A percentile compares a stretch with the other conserved stretches of the same genome.
Evolutionary conservation across 192 early-diverging fungal species (phyloP).

Genomic region (Coemansia sp.): DNA sequence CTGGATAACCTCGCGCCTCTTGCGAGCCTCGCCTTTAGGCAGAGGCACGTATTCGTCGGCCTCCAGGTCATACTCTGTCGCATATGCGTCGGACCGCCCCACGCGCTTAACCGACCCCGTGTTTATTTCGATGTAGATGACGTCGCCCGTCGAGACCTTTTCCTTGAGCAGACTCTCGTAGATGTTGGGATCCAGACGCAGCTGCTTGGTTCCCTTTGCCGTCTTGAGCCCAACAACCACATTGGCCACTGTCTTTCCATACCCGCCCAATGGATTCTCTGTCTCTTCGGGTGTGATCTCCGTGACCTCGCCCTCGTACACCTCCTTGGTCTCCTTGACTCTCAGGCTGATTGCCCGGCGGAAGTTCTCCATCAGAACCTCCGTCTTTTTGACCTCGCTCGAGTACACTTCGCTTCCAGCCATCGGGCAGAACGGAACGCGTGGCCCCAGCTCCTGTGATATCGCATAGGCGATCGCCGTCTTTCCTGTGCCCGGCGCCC

Average conservation of each 20-base stretch:
- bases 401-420: conserved; percentile 98
- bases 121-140: conserved; percentile 97
- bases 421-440: conserved; percentile 99
- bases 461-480: conserved; percentile 96
- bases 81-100: conserved; percentile 96
- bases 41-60: conserved; percentile 97
- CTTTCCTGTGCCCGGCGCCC: conserved; percentile 97
- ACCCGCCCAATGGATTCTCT: conserved; percentile 97
- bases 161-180: conserved; percentile 97
- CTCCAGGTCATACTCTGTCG: conserved; percentile 98
- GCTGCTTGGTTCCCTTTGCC: conserved; percentile 96
- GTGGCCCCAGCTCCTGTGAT: conserved; percentile 94
- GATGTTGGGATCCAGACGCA: conserved; percentile 96
- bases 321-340: conserved; percentile 98
- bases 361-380: conserved; percentile 99
- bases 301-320: conserved; percentile 99
- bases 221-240: conserved; percentile 97
- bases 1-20: conserved; percentile 98
- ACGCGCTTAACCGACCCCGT: conserved; percentile 98
- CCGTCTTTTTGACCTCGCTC: conserved; percentile 98
- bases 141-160: conserved; percentile 93
- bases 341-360: conserved; percentile 92
- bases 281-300: conserved; percentile 96
- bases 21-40: conserved; percentile 98
- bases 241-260: conserved; percentile 94